Base-by-base conservation (phyloP, 2,329 filamentous ascomycete species). In the Sarocladium oryzae region DNA sequence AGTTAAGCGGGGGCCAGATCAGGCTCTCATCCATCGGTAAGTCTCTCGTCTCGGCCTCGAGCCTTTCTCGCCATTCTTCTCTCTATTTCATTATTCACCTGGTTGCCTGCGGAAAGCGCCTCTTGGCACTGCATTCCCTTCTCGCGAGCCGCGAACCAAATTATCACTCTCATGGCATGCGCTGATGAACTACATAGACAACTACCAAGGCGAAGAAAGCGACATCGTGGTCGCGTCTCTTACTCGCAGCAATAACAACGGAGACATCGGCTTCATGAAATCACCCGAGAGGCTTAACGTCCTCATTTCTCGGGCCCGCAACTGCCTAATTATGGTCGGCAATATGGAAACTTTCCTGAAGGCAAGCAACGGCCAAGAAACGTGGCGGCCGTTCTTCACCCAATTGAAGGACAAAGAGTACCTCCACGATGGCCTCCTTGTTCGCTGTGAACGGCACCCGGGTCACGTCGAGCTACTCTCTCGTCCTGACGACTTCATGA, bases 171-270 rank as follows among this genome's bases (percentile, higher is more conserved):
- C 4, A 10, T 23, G n/a, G 4, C n/a, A 13, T 43, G 6, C 4
- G 5, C 11, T 23, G 10, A 43, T 13, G 2, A 56, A 16, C 15
- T 7, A 0, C 2, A 2, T 18, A 84, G 86, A 90, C 55, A 90
- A 90, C 54, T 91, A 86, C 52, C 87, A 90, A 61, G 86, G 87
- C 1, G 86, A 90, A 59, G 86, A 91, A 56, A 82, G 79, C 33
- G 80, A 89, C 1, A 84, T 91, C 15, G 82, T 89, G 0, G 76
- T 91, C 7, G 78, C 71, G 0, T 85, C 82, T 0, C 63, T 90
- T 10, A 88, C 84, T 0, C 70, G 87, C 4, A 86, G 85, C 61
- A 90, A 90, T 55, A 52, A 58, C 0, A 59, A 60, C 0, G 76
- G 79, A 0, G 81, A 89, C 1, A 86, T 89, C 26, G 86, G 87